Percentiles rank a stretch among this genome's conserved stretches.
These are phyloP conservation scores for Dissophora ornata DNA, from an alignment of 192 early-diverging fungal species.

Conservation along the genomic window DNA sequence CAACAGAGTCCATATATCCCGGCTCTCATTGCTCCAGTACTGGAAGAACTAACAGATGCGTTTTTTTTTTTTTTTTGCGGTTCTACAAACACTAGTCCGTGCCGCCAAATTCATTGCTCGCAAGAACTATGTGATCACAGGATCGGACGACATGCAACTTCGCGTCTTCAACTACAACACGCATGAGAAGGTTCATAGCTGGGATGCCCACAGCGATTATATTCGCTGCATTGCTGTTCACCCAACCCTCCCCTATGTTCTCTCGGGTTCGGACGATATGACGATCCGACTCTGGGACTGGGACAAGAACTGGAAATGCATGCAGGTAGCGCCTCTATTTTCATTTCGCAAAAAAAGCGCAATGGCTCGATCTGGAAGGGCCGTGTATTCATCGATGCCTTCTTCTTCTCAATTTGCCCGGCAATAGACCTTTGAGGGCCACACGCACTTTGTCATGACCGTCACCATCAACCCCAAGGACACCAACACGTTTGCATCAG, in stretches of 20 bases:
- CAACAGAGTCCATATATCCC: no score
- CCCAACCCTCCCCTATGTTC: slow-evolving; percentile 90
- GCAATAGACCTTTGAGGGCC: slow-evolving; percentile 92
- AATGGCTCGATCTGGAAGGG: no score
- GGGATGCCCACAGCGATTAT: slow-evolving; percentile 98
- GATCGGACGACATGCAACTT: slow-evolving; percentile 97
- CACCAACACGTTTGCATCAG: slow-evolving; percentile 99
- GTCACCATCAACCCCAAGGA: slow-evolving; percentile 99
- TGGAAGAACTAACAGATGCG: no score
- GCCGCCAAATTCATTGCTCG: slow-evolving; percentile 97
- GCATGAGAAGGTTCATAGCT: slow-evolving; percentile 95
- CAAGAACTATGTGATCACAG: slow-evolving; percentile 98
- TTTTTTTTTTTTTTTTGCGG: no score
- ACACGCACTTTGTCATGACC: slow-evolving; percentile 98
- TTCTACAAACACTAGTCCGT: no score
- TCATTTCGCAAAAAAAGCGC: no score
- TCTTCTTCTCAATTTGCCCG: no score
- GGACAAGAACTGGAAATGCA: slow-evolving; percentile 99
- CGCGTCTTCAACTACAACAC: slow-evolving; percentile 99
- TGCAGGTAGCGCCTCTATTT: slow-evolving; percentile 69
- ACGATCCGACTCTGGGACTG: slow-evolving; percentile 99
- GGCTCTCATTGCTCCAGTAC: no score
- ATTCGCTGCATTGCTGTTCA: slow-evolving; percentile 97
- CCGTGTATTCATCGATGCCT: no score
- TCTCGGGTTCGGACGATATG: slow-evolving; percentile 98